These are phyloP conservation scores for Aspergillus niger DNA, from an alignment of 2,329 filamentous ascomycete species.

Conservation along the genomic window DNA sequence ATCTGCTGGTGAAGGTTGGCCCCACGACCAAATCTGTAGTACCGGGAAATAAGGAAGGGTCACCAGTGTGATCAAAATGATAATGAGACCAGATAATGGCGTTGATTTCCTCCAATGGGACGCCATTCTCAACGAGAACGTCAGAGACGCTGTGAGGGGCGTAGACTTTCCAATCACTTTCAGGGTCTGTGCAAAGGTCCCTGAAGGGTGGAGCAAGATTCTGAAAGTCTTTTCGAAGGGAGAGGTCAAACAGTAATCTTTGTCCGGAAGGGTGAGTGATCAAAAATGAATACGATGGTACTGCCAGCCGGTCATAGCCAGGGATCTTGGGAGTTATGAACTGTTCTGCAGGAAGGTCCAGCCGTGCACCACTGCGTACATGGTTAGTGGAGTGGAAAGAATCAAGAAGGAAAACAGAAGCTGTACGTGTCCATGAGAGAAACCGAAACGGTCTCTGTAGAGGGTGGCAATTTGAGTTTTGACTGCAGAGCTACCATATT, in stretches of 20 bases:
- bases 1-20: slow-evolving; percentile 21
- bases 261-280: slow-evolving; percentile 32
- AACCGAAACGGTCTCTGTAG: too few relatives aligned
- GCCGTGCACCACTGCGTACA: too few relatives aligned
- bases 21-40: slow-evolving; percentile 38
- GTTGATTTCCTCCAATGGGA: background rate
- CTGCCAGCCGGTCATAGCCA: too few relatives aligned
- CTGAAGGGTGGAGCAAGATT: slow-evolving; percentile 33
- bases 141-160: background rate
- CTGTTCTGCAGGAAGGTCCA: too few relatives aligned
- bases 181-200: background rate
- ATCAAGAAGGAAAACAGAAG: accelerated
- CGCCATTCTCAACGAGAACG: background rate
- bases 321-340: too few relatives aligned
- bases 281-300: too few relatives aligned
- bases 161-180: too few relatives aligned
- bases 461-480: too few relatives aligned
- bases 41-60: slow-evolving; percentile 47
- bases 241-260: slow-evolving; percentile 51
- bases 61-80: slow-evolving; percentile 48
- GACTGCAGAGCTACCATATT: too few relatives aligned
- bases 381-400: too few relatives aligned
- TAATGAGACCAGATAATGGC: slow-evolving; percentile 24
- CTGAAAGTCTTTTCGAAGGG: slow-evolving; percentile 49
- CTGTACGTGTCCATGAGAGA: too few relatives aligned